These are phyloP conservation scores for Juglanconis juglandina DNA, from an alignment of 2,329 filamentous ascomycete species.

Conservation along the genomic window DNA sequence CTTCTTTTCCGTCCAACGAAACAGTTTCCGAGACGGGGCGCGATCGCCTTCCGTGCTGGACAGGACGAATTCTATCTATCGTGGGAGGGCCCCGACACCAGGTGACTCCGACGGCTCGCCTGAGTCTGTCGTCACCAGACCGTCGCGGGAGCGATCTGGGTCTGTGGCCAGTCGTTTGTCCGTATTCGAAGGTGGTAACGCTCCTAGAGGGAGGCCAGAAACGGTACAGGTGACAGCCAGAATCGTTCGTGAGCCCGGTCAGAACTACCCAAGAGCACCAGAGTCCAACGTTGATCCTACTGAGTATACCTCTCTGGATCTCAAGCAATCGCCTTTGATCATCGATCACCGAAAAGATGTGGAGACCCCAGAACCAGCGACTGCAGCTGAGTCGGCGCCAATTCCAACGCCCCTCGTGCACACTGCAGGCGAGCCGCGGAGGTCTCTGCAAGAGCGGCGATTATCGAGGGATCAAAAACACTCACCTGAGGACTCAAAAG, in stretches of 20 bases:
- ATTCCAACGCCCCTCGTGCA: slow-evolving; percentile 19
- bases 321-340: slow-evolving; percentile 57
- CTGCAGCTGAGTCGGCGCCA: slow-evolving; percentile 23
- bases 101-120: slow-evolving; percentile 45
- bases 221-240: slow-evolving; percentile 86
- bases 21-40: slow-evolving; percentile 38
- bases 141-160: slow-evolving; percentile 45
- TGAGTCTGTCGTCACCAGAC: slow-evolving; percentile 34
- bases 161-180: slow-evolving; percentile 55
- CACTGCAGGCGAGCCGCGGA: slow-evolving; percentile 29
- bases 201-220: slow-evolving; percentile 55
- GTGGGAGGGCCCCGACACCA: slow-evolving; percentile 31
- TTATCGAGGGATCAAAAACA: slow-evolving; percentile 38
- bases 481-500: slow-evolving; percentile 14
- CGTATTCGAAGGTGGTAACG: slow-evolving; percentile 49
- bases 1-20: slow-evolving; percentile 56
- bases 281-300: slow-evolving; percentile 39
- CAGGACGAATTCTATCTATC: slow-evolving; percentile 37
- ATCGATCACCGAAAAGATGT: slow-evolving; percentile 52
- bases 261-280: slow-evolving; percentile 37
- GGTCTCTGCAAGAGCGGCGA: slow-evolving; percentile 47
- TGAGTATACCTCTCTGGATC: slow-evolving; percentile 47
- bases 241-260: slow-evolving; percentile 66
- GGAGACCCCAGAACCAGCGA: slow-evolving; percentile 26
- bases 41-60: slow-evolving; percentile 45